A percentile compares a stretch with the other conserved stretches of the same genome.
These are phyloP conservation scores for Rhamnella rubrinervis DNA, from an alignment of 331 rosid genomes.

Conservation along the genomic window DNA sequence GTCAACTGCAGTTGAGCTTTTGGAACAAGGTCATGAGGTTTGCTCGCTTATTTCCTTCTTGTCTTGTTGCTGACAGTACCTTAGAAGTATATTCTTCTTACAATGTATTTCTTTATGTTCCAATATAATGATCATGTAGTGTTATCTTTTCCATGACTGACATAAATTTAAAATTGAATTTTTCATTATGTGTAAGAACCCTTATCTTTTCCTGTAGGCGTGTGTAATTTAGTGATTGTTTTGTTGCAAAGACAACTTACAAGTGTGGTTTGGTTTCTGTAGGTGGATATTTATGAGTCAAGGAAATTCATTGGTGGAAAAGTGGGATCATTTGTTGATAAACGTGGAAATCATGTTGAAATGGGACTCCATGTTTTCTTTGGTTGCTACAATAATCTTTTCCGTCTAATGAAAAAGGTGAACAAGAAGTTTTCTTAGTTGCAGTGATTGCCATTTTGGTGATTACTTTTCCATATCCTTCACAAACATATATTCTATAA, in stretches of 20 bases:
- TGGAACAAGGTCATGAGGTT: conserved; percentile 99
- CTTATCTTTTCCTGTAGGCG: background rate
- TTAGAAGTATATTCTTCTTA: background rate
- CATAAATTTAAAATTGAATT: background rate
- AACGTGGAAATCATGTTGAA: conserved; percentile 87
- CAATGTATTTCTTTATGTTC: conserved; percentile 1
- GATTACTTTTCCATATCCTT: too few relatives aligned
- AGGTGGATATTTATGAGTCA: conserved; percentile 97
- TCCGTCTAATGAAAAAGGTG: conserved; percentile 96
- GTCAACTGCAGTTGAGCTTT: conserved; percentile 96
- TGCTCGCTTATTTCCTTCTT: conserved; percentile 9
- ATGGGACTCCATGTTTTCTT: conserved; percentile 99
- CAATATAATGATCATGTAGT: too few relatives aligned
- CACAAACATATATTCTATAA: background rate
- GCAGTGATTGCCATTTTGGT: background rate
- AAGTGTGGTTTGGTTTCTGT: conserved; percentile 18
- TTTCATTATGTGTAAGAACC: background rate
- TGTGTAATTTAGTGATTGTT: conserved; percentile 11
- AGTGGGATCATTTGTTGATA: conserved; percentile 97
- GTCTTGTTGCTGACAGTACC: background rate
- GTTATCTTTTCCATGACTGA: background rate
- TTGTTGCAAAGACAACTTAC: conserved; percentile 7
- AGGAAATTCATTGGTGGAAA: conserved; percentile 91
- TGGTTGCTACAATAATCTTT: conserved; percentile 96
- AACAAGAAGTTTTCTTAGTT: conserved; percentile 19